phyloP scores from a whole-genome alignment of 75 land plant genomes.

The Pinus taeda region DNA sequence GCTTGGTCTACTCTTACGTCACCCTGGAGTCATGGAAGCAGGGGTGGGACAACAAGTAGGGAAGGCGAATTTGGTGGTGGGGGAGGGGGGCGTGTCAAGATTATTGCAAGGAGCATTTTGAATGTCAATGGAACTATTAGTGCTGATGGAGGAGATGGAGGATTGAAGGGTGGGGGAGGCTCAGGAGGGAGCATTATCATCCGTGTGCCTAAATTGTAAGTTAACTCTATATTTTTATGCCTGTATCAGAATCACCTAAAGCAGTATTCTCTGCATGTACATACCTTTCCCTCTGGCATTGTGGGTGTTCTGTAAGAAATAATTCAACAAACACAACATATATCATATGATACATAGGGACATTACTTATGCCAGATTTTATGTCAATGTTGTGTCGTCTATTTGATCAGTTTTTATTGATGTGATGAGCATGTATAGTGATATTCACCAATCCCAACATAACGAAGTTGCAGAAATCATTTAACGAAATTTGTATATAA shows the following conservation, averaged over 20 bases:
- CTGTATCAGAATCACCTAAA: background rate
- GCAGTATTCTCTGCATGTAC: background rate
- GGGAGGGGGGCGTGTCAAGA: conserved; percentile 80
- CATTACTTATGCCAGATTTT: background rate
- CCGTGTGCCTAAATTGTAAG: conserved; percentile 67
- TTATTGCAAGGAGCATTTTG: conserved; percentile 36
- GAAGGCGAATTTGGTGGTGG: conserved; percentile 57
- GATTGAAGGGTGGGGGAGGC: conserved; percentile 76
- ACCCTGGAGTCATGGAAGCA: conserved; percentile 93
- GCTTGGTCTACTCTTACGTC: conserved; percentile 72
- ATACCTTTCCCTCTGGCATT: too few relatives aligned
- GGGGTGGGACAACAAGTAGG: conserved; percentile 63
- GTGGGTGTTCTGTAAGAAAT: background rate
- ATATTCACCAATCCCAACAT: background rate
- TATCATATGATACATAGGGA: background rate
- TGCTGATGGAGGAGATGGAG: conserved; percentile 91
- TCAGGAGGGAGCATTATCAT: conserved; percentile 90
- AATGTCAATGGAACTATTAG: conserved; percentile 68
- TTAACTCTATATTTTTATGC: conserved; percentile 1
- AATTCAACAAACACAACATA: background rate
- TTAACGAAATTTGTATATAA: background rate
- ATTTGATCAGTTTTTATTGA: background rate
- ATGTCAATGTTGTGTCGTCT: background rate
- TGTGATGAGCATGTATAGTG: background rate
- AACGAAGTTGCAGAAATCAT: background rate